phyloP scores from a whole-genome alignment of 2,329 filamentous ascomycete genomes.

The Ceratocystis smalleyi region DNA sequence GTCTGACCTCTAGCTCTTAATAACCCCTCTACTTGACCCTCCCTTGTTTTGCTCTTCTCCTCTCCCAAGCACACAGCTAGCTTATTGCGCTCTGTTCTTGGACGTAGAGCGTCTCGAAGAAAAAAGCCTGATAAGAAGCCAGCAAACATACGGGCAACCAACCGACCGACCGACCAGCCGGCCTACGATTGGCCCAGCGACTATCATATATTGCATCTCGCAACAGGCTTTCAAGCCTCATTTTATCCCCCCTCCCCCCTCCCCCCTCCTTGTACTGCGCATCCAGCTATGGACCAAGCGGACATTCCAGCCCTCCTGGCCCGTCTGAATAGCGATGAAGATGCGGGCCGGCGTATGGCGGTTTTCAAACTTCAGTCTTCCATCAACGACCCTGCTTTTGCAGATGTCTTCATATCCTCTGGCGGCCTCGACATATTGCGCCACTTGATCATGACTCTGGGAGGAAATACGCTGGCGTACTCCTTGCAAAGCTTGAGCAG shows the following conservation, averaged over 20 bases:
- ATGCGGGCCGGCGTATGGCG: constrained; percentile 93
- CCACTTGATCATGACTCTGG: constrained; percentile 67
- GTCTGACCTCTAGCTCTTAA: neutral
- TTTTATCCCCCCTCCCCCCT: neutral
- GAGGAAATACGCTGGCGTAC: constrained; percentile 90
- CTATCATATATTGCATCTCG: neutral
- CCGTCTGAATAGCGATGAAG: constrained; percentile 55
- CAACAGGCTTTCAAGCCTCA: neutral
- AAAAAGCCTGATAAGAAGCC: neutral
- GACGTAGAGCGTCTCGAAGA: neutral
- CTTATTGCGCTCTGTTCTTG: neutral
- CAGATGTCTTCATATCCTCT: constrained; percentile 85
- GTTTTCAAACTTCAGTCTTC: constrained; percentile 94
- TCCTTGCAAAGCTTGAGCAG: constrained; percentile 77
- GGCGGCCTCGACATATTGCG: constrained; percentile 71
- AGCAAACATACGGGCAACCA: neutral
- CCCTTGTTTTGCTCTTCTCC: too few relatives aligned
- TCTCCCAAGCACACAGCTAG: neutral
- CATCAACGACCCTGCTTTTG: constrained; percentile 91
- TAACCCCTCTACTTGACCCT: neutral
- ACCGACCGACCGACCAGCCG: neutral
- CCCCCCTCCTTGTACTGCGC: too few relatives aligned
- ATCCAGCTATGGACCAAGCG: constrained; percentile 43
- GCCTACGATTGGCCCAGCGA: neutral
- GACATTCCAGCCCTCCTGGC: constrained; percentile 50